Evolutionary conservation across 441 rosid genomes (phyloP).

Genomic region (Euphorbia corollata): DNA sequence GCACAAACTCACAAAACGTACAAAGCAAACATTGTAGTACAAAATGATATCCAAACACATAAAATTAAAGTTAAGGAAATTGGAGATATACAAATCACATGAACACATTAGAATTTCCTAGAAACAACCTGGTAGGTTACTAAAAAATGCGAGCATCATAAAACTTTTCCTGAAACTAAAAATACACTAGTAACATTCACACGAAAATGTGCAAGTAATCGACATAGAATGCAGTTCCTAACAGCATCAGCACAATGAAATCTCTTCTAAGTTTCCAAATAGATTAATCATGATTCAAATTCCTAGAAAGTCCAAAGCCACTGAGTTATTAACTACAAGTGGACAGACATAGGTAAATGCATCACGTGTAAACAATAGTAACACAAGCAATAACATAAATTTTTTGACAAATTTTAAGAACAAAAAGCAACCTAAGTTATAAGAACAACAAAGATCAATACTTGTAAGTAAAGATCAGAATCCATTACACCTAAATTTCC

Average conservation of each 20-base stretch:
- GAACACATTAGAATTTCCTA: not conserved
- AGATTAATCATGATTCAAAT: not conserved
- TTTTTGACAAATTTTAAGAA: not conserved
- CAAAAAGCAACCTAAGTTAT: not conserved
- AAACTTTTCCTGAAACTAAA: not conserved
- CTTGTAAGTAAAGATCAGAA: not conserved
- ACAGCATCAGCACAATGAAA: not conserved
- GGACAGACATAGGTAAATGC: not conserved
- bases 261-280: slow-evolving; percentile 2
- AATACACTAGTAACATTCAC: not conserved
- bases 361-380: not conserved
- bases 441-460: not conserved
- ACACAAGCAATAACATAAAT: not conserved
- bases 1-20: not conserved
- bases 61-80: no score
- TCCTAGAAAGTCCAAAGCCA: not conserved
- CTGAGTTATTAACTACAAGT: not conserved
- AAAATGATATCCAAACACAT: no score
- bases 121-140: not conserved
- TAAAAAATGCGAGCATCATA: not conserved
- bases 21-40: not conserved
- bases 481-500: not conserved
- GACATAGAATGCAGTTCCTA: not conserved
- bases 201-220: not conserved
- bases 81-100: no score